Base-by-base conservation (phyloP, 192 early-diverging fungal species). In the Backusella macrospora region DNA sequence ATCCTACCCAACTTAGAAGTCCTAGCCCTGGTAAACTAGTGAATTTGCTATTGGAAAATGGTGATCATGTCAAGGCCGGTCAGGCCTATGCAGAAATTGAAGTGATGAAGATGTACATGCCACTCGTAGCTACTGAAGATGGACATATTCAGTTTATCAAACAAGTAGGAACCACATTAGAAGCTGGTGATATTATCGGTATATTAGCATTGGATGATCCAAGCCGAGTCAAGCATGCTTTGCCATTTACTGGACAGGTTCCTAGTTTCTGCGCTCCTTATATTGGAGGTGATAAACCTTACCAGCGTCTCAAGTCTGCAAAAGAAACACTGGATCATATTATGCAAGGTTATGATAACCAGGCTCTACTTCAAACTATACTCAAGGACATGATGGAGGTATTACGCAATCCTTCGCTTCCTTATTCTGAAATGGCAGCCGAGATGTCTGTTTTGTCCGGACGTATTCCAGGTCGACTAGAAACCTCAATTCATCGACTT, bases 71-170 rank as follows among this genome's bases (percentile, higher is more conserved):
- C 68, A 89, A 90, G 44, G 78, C 88, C 34, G 94, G 95, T 46
- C 91, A 98, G 72, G 93, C 95, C 2, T 98, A 94, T 84, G 97
- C 97, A 44, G 97, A 98, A 78, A 98, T 99, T 77, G 97, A 99
- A 86, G 95, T 97, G 46, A 99, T 99, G 97, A 99, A 99, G 85
- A 99, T 99, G 97, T 97, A 97, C 85, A 99, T 99, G 97, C 96
- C 96, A 49, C 84, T 99, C 73, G 85, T 96, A 21, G 92, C 96
- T 40, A 81, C 87, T n/a, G 96, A 98, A 76, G 92, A 92, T 82
- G 97, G 97, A 47, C 82, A 95, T 23, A 91, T 97, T 52, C 90
- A 92, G 78, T 92, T 95, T 76, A 89, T 90, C 77, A 94, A 95
- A 76, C 96, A 94, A 76, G 89, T 94, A 13, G 95, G 95, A 38